phyloP scores from a whole-genome alignment of 108 stramenopile species.

The Fistulifera pelliculosa region DNA sequence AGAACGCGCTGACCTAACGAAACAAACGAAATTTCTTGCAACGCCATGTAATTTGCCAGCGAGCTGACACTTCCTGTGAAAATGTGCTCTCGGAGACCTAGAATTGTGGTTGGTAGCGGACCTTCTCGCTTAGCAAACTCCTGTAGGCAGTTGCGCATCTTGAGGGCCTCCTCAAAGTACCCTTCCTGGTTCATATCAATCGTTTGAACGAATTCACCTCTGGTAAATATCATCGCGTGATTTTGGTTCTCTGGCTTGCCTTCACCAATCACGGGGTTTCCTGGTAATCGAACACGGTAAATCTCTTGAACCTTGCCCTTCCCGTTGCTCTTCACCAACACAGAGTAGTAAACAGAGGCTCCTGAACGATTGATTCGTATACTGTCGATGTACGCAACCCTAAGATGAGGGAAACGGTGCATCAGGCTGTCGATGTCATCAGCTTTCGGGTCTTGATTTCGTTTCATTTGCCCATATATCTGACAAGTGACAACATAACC shows the following conservation, averaged over 20 bases:
- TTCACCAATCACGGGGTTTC: constrained; percentile 96
- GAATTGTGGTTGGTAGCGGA: constrained; percentile 85
- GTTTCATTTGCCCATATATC: constrained; percentile 93
- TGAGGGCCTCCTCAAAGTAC: constrained; percentile 97
- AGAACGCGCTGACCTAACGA: constrained; percentile 96
- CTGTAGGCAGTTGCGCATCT: constrained; percentile 95
- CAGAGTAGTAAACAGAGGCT: constrained; percentile 79
- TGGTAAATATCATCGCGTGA: constrained; percentile 96
- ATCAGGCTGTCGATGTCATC: constrained; percentile 95
- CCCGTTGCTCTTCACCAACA: constrained; percentile 86
- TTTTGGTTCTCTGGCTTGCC: constrained; percentile 99
- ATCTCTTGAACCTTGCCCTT: constrained; percentile 79
- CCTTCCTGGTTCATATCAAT: constrained; percentile 99
- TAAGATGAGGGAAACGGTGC: constrained; percentile 86
- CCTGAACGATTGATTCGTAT: constrained; percentile 79
- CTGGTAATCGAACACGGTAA: constrained; percentile 92
- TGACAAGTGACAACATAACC: constrained; percentile 96
- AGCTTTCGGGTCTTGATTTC: constrained; percentile 92
- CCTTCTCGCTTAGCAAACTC: constrained; percentile 90
- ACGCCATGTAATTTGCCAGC: constrained; percentile 97
- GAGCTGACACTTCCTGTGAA: constrained; percentile 97
- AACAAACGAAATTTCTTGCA: constrained; percentile 96
- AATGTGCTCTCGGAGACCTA: constrained; percentile 97
- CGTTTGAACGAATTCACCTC: constrained; percentile 93
- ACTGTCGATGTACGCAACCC: constrained; percentile 96